Evolutionary conservation across 2,329 filamentous ascomycete species (phyloP).

Genomic region (Clathrospora elynae): DNA sequence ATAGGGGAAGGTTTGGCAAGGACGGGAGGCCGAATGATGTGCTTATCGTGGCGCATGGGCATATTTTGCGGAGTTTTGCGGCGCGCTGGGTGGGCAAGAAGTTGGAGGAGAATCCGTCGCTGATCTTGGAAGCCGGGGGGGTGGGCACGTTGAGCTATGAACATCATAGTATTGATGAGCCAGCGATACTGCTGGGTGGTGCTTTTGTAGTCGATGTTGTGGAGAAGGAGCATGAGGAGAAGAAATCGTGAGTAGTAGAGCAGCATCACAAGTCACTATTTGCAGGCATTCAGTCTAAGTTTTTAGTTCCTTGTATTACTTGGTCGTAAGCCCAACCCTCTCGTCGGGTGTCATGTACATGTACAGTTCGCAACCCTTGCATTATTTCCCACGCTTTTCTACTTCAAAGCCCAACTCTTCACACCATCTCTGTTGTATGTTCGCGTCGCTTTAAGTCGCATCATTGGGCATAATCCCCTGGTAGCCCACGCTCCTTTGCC

Average conservation of each 20-base stretch:
- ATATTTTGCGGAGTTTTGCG: constrained; percentile 85
- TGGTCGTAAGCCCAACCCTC: background rate
- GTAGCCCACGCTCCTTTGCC: constrained; percentile 34
- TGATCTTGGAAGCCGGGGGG: constrained; percentile 74
- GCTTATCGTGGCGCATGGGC: constrained; percentile 84
- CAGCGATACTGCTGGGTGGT: constrained; percentile 58
- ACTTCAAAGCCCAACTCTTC: no score
- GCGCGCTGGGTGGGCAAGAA: constrained; percentile 81
- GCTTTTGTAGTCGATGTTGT: constrained; percentile 58
- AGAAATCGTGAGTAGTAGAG: constrained; percentile 12
- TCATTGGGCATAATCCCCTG: constrained; percentile 15
- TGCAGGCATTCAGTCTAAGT: background rate
- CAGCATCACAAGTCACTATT: background rate
- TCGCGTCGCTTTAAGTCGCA: no score
- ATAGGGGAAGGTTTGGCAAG: constrained; percentile 58
- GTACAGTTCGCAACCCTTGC: no score
- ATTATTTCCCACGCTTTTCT: no score
- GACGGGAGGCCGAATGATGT: constrained; percentile 67
- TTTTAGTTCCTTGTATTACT: no score
- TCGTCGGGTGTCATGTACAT: no score
- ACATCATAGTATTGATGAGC: constrained; percentile 56
- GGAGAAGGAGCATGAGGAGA: constrained; percentile 46
- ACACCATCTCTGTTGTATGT: background rate
- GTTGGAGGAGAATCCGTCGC: constrained; percentile 73
- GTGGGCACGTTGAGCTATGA: constrained; percentile 60